phyloP scores from a whole-genome alignment of 371 early-diverging fungal species.

The Parasitella parasitica region DNA sequence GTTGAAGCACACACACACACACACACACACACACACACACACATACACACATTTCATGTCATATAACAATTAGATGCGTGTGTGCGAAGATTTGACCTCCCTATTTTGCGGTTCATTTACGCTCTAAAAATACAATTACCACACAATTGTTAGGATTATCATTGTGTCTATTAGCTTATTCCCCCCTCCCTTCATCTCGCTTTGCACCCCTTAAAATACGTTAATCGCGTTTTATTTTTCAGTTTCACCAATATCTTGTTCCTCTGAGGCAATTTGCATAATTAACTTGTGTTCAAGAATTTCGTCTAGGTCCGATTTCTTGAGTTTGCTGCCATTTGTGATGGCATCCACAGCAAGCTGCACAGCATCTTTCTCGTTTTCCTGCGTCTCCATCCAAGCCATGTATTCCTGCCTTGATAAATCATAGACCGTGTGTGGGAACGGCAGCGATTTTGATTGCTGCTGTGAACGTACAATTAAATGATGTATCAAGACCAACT shows the following conservation, averaged over 20 bases:
- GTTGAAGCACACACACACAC: not conserved
- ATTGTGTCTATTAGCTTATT: too few relatives aligned
- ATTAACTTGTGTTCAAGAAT: slow-evolving; percentile 37
- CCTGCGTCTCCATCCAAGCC: slow-evolving; percentile 60
- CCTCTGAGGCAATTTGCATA: slow-evolving; percentile 22
- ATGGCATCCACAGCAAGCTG: slow-evolving; percentile 35
- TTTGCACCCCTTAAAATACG: not conserved
- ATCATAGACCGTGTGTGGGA: slow-evolving; percentile 54
- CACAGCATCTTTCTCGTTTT: slow-evolving; percentile 41
- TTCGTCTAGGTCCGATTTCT: slow-evolving; percentile 19
- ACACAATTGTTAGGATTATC: too few relatives aligned
- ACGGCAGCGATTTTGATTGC: slow-evolving; percentile 37
- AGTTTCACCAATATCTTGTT: not conserved
- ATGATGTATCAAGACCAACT: slow-evolving; percentile 55
- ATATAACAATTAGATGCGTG: not conserved
- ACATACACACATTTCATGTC: not conserved
- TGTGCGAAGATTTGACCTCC: not conserved
- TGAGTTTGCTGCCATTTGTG: slow-evolving; percentile 29
- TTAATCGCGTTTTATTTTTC: not conserved
- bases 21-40: too few relatives aligned
- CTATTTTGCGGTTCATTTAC: not conserved
- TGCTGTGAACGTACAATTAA: slow-evolving; percentile 57
- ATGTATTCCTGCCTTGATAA: slow-evolving; percentile 62
- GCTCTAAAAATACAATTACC: not conserved
- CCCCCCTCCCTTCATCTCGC: not conserved